These are phyloP conservation scores for Leptographium radiaticola DNA, from an alignment of 2,329 filamentous ascomycete genomes.

Conservation along the genomic window DNA sequence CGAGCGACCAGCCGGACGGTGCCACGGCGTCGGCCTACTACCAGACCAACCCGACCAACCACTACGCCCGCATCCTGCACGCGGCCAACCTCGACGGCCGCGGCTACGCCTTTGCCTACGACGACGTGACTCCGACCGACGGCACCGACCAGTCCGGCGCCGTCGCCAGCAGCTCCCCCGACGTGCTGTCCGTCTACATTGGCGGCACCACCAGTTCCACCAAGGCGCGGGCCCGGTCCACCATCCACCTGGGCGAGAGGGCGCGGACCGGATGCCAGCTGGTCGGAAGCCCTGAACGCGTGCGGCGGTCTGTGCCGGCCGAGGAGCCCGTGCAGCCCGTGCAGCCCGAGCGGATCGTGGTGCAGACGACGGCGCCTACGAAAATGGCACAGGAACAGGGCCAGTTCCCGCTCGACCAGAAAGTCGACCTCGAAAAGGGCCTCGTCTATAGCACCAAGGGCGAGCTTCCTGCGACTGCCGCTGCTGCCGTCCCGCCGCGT, in stretches of 20 bases:
- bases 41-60: conserved; percentile 42
- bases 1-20: conserved; percentile 37
- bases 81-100: conserved; percentile 41
- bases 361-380: too few relatives aligned
- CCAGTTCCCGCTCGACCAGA: neutral
- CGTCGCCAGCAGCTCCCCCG: conserved; percentile 42
- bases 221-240: conserved; percentile 2
- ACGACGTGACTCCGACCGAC: conserved; percentile 47
- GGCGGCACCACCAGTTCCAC: conserved; percentile 7
- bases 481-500: neutral
- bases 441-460: neutral
- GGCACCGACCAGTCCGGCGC: conserved; percentile 49
- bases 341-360: too few relatives aligned
- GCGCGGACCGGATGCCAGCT: conserved; percentile 10
- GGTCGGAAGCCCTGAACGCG: conserved; percentile 5
- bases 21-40: conserved; percentile 42
- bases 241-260: conserved; percentile 10
- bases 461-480: neutral
- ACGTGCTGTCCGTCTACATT: conserved; percentile 18
- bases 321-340: neutral
- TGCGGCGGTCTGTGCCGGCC: conserved; percentile 6
- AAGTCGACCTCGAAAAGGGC: conserved; percentile 6
- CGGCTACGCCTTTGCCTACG: conserved; percentile 61
- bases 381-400: too few relatives aligned
- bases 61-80: conserved; percentile 55